Evolutionary conservation across 768 basidiomycete genomes (phyloP).

Genomic region (Lepiota venenata): DNA sequence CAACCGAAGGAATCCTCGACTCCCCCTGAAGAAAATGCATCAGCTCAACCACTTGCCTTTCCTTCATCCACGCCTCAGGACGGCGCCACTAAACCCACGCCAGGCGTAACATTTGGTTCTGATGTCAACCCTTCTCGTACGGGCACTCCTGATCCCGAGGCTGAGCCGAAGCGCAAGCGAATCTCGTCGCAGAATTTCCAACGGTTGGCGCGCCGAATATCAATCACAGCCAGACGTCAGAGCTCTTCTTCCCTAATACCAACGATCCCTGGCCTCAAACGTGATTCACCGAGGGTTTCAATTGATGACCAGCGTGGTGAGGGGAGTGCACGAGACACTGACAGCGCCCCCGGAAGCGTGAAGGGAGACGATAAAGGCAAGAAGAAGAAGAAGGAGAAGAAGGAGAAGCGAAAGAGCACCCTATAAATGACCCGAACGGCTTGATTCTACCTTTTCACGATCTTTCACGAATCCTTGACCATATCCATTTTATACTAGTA

Average conservation of each 20-base stretch:
- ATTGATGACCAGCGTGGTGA: slow-evolving; percentile 43
- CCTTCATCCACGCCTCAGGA: slow-evolving; percentile 23
- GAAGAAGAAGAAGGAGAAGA: slow-evolving; percentile 61
- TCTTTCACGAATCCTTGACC: slow-evolving; percentile 17
- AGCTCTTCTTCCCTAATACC: slow-evolving; percentile 45
- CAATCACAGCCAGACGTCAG: slow-evolving; percentile 57
- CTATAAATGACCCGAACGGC: slow-evolving; percentile 17
- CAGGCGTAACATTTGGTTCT: slow-evolving; percentile 66
- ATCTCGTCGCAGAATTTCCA: slow-evolving; percentile 88
- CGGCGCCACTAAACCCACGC: slow-evolving; percentile 12
- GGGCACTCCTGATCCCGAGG: slow-evolving; percentile 69
- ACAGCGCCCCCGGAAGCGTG: slow-evolving; percentile 57
- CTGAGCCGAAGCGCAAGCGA: slow-evolving; percentile 76
- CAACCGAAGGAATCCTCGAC: slow-evolving; percentile 3
- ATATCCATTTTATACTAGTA: slow-evolving; percentile 9
- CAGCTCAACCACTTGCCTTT: slow-evolving; percentile 16
- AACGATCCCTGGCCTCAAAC: slow-evolving; percentile 49
- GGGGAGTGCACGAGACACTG: slow-evolving; percentile 39
- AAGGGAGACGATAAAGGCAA: slow-evolving; percentile 52
- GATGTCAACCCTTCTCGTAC: slow-evolving; percentile 59
- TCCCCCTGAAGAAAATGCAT: neutral
- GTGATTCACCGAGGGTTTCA: slow-evolving; percentile 43
- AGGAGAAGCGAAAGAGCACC: slow-evolving; percentile 49
- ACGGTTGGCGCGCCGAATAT: slow-evolving; percentile 71
- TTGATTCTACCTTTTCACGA: slow-evolving; percentile 24